Percentiles rank a stretch among this genome's conserved stretches.
phyloP scores from a whole-genome alignment of 2,329 filamentous ascomycete species.

The Orbilia blumenaviensis region DNA sequence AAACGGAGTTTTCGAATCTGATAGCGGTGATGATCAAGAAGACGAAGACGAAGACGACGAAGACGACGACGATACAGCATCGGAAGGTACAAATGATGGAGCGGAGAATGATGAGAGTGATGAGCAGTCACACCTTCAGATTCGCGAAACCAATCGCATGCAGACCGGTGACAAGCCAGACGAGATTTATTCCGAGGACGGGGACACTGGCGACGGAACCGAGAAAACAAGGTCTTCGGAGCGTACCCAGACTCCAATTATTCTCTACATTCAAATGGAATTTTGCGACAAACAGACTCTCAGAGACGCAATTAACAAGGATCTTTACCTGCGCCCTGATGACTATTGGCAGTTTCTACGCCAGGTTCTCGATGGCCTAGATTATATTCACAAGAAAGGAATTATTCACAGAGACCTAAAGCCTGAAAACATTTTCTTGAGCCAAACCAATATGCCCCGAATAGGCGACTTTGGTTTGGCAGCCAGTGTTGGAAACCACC shows the following conservation, averaged over 20 bases:
- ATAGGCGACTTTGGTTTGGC: slow-evolving; percentile 97
- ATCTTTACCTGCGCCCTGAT: slow-evolving; percentile 75
- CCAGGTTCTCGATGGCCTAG: slow-evolving; percentile 87
- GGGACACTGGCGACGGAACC: slow-evolving; percentile 3
- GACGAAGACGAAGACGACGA: slow-evolving; percentile 61
- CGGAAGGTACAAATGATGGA: slow-evolving; percentile 57
- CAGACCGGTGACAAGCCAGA: slow-evolving; percentile 62
- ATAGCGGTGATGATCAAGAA: slow-evolving; percentile 60
- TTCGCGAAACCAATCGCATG: slow-evolving; percentile 58
- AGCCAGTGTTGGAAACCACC: slow-evolving; percentile 80
- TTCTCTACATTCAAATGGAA: slow-evolving; percentile 98
- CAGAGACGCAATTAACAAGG: slow-evolving; percentile 82
- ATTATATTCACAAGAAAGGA: slow-evolving; percentile 86
- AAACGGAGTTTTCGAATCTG: slow-evolving; percentile 60
- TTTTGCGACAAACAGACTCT: slow-evolving; percentile 95
- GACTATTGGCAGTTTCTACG: slow-evolving; percentile 91
- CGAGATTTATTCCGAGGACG: slow-evolving; percentile 60
- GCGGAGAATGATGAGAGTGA: slow-evolving; percentile 63
- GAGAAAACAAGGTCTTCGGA: slow-evolving; percentile 56
- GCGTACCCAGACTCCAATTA: slow-evolving; percentile 66
- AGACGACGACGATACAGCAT: slow-evolving; percentile 55
- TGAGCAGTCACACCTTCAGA: slow-evolving; percentile 58
- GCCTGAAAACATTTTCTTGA: slow-evolving; percentile 97
- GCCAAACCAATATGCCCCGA: slow-evolving; percentile 86
- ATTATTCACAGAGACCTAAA: slow-evolving; percentile 97